Conservation (phyloP, 805 yeast species). For the Scheffersomyces ergatensis region DNA sequence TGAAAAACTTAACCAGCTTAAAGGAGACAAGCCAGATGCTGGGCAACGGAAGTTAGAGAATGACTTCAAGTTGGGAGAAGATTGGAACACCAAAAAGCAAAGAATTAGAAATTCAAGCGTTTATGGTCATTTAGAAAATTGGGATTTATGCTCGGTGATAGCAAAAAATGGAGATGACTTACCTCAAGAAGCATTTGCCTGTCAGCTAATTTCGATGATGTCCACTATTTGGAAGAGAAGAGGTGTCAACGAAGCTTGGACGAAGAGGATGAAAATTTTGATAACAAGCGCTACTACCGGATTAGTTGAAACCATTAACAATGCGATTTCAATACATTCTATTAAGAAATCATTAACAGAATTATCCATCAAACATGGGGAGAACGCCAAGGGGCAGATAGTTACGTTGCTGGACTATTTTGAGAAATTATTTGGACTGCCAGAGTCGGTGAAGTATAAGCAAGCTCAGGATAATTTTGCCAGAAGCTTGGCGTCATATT, state of each 20-base stretch:
- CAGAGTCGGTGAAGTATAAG: slow-evolving; percentile 50
- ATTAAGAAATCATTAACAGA: slow-evolving; percentile 89
- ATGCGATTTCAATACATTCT: slow-evolving; percentile 91
- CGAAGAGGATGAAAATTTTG: slow-evolving; percentile 86
- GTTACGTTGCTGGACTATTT: slow-evolving; percentile 80
- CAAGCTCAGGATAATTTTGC: slow-evolving; percentile 86
- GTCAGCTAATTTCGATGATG: slow-evolving; percentile 86
- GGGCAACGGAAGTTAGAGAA: slow-evolving; percentile 92
- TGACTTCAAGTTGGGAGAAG: slow-evolving; percentile 92
- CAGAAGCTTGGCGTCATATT: slow-evolving; percentile 84
- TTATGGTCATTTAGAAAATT: slow-evolving; percentile 82
- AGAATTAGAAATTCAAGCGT: slow-evolving; percentile 76
- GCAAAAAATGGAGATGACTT: slow-evolving; percentile 95
- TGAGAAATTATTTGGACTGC: slow-evolving; percentile 67
- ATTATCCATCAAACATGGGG: slow-evolving; percentile 62
- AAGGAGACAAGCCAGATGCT: slow-evolving; percentile 51
- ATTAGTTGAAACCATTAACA: slow-evolving; percentile 91
- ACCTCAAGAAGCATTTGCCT: slow-evolving; percentile 97
- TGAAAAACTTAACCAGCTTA: slow-evolving; percentile 46
- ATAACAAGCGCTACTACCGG: slow-evolving; percentile 91
- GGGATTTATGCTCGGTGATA: slow-evolving; percentile 95
- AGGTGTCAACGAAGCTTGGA: slow-evolving; percentile 72
- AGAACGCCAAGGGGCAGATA: slow-evolving; percentile 66
- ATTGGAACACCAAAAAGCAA: slow-evolving; percentile 81
- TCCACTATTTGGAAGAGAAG: slow-evolving; percentile 78